A percentile compares a stretch with the other conserved stretches of the same genome.
Conservation (phyloP, 2,329 filamentous ascomycete species). For the Exophiala sideris region DNA sequence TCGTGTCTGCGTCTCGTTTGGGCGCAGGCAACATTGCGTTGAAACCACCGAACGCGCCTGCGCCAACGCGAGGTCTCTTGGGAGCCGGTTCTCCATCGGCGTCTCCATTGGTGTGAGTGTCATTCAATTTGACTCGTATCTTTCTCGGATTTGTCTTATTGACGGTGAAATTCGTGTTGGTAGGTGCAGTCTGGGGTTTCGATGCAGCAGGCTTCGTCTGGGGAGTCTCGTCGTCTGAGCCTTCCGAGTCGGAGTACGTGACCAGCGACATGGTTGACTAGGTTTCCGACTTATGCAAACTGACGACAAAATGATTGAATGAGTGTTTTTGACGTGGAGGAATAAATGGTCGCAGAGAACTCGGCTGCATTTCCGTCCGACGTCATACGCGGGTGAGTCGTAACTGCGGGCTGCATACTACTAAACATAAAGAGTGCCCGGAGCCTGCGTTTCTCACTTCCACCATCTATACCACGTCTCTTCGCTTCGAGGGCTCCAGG, state of each 20-base stretch:
- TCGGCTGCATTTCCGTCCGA: too few species aligned
- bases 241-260: conserved; percentile 76
- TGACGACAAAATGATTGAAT: not conserved
- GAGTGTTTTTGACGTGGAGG: too few species aligned
- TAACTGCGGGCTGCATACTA: too few species aligned
- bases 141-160: conserved; percentile 77
- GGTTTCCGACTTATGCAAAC: not conserved
- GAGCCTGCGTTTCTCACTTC: too few species aligned
- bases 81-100: conserved; percentile 57
- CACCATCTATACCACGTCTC: too few species aligned
- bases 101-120: conserved; percentile 42
- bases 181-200: conserved; percentile 44
- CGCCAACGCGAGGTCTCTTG: conserved; percentile 66
- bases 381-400: too few species aligned
- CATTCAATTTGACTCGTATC: conserved; percentile 75
- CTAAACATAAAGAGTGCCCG: too few species aligned
- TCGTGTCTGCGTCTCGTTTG: conserved; percentile 51
- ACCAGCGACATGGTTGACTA: conserved; percentile 66
- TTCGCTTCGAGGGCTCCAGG: too few species aligned
- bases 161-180: conserved; percentile 73
- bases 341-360: too few species aligned
- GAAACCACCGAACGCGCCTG: conserved; percentile 72
- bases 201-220: conserved; percentile 33
- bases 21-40: conserved; percentile 83
- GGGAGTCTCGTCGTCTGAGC: conserved; percentile 59